Percentiles rank a stretch among this genome's conserved stretches.
phyloP scores from a whole-genome alignment of 1,139 yeast genomes.

The Martiniozyma asiatica region DNA sequence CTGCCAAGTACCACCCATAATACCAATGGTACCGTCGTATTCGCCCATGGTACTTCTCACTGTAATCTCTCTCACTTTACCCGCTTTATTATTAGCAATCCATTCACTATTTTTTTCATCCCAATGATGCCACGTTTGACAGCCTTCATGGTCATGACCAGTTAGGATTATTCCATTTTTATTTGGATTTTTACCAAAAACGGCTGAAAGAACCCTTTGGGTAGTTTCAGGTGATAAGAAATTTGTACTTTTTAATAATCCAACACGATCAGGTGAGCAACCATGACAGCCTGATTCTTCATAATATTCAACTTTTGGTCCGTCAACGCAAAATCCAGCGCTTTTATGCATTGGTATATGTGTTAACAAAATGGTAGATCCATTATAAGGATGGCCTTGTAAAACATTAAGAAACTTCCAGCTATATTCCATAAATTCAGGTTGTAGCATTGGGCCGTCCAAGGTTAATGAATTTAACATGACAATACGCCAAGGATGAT shows the following conservation, averaged over 20 bases:
- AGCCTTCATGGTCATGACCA: conserved; percentile 97
- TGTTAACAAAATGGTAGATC: conserved; percentile 72
- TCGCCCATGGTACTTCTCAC: conserved; percentile 96
- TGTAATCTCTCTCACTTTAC: conserved; percentile 29
- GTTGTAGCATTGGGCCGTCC: conserved; percentile 85
- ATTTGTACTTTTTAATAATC: conserved; percentile 74
- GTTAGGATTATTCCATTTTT: conserved; percentile 73
- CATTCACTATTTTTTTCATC: conserved; percentile 35
- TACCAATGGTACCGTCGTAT: conserved; percentile 78
- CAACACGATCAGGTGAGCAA: conserved; percentile 55
- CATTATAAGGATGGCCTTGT: conserved; percentile 43
- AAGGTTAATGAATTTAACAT: conserved; percentile 72
- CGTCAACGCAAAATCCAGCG: conserved; percentile 76
- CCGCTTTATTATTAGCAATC: conserved; percentile 55
- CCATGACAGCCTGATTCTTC: conserved; percentile 32
- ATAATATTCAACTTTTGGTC: conserved; percentile 62
- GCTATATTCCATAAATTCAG: conserved; percentile 52
- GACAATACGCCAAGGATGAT: conserved; percentile 71
- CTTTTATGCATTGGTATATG: conserved; percentile 83
- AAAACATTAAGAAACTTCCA: conserved; percentile 60
- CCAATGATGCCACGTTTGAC: conserved; percentile 61
- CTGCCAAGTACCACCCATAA: conserved; percentile 60
- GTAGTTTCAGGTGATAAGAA: conserved; percentile 60
- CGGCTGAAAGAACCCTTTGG: conserved; percentile 51
- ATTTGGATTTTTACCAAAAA: conserved; percentile 42